Percentiles rank a stretch among this genome's conserved stretches.
These are phyloP conservation scores for Gossypium bickii DNA, from an alignment of 345 rosid species.

Conservation along the genomic window DNA sequence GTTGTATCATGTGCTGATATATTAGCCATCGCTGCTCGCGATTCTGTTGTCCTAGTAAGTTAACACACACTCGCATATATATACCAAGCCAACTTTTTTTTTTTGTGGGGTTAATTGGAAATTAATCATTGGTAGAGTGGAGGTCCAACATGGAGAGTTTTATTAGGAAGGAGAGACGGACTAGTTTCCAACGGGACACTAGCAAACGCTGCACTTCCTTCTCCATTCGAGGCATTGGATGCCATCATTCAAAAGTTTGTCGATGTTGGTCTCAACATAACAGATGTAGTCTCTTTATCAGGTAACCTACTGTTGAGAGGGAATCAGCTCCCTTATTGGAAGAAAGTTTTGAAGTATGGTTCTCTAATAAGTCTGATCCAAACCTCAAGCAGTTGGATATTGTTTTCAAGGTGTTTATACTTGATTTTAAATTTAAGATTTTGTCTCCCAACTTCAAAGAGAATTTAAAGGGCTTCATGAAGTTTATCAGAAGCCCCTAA, in stretches of 20 bases:
- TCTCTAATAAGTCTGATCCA: too few species aligned
- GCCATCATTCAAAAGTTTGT: slow-evolving; percentile 46
- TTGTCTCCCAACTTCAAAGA: too few species aligned
- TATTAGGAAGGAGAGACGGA: slow-evolving; percentile 74
- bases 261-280: slow-evolving; percentile 46
- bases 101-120: background rate
- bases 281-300: slow-evolving; percentile 67
- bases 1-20: slow-evolving; percentile 75
- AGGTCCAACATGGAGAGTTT: slow-evolving; percentile 68
- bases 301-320: slow-evolving; percentile 24
- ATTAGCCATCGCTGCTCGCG: slow-evolving; percentile 65
- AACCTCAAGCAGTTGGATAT: background rate
- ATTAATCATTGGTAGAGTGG: slow-evolving; percentile 52
- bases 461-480: too few species aligned
- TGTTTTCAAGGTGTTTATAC: too few species aligned
- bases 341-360: too few species aligned
- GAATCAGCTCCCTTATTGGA: too few species aligned
- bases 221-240: slow-evolving; percentile 50
- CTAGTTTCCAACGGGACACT: slow-evolving; percentile 49
- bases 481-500: too few species aligned
- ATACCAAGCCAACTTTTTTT: background rate
- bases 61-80: background rate
- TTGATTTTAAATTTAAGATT: accelerated
- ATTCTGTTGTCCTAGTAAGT: slow-evolving; percentile 63
- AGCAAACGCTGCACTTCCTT: slow-evolving; percentile 52